These are phyloP conservation scores for Urtica urens DNA, from an alignment of 306 rosid species.

Conservation along the genomic window DNA sequence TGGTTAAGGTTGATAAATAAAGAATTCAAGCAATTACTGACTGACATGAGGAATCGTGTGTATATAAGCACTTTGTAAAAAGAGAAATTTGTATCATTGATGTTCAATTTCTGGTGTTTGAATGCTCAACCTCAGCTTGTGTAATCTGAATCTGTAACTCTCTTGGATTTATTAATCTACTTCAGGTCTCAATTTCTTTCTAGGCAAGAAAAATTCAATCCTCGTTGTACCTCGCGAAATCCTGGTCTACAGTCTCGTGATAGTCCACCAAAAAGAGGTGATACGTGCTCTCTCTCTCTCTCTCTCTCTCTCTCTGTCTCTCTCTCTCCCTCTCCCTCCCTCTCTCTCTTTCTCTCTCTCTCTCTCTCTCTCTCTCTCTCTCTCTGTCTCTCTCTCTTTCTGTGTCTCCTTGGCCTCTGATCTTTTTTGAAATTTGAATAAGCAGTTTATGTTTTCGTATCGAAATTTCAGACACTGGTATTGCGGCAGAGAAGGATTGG, in stretches of 20 bases:
- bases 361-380: no score
- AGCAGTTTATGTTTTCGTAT: constrained; percentile 16
- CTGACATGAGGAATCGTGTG: no score
- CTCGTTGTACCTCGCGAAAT: constrained; percentile 62
- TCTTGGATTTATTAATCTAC: not conserved
- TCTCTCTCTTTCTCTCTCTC: no score
- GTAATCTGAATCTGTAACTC: not conserved
- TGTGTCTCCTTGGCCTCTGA: constrained; percentile 7
- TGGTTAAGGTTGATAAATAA: no score
- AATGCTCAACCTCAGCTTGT: not conserved
- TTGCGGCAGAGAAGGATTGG: constrained; percentile 97
- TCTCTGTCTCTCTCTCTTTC: no score
- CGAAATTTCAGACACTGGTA: constrained; percentile 64
- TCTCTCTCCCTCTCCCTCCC: no score
- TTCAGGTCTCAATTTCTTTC: constrained; percentile 41
- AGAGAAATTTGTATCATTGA: no score
- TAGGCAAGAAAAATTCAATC: constrained; percentile 53
- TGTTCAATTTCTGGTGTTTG: no score
- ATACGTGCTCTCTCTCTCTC: no score
- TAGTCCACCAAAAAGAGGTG: constrained; percentile 92
- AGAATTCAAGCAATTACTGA: no score
- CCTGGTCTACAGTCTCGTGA: constrained; percentile 94
- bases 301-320: no score
- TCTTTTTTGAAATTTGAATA: not conserved
- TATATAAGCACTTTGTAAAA: no score